Conservation (phyloP, 345 rosid species). For the Rhodomyrtus tomentosa region DNA sequence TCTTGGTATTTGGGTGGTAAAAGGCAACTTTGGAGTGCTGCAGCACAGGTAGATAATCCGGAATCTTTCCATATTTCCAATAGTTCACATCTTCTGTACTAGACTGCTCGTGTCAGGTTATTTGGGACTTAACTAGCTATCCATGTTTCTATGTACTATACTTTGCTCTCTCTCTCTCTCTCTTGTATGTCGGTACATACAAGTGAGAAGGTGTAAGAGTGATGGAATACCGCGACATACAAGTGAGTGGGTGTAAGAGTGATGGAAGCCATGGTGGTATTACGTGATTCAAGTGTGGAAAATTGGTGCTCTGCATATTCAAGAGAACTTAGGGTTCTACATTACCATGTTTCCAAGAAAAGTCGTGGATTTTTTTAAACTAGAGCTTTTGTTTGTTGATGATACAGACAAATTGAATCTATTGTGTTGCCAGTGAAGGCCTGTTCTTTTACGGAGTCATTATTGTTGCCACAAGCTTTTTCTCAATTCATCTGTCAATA, state of each 20-base stretch:
- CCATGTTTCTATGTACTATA: not conserved
- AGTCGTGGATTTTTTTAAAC: not conserved
- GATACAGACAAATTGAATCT: not conserved
- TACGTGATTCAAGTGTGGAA: not conserved
- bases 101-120: not conserved
- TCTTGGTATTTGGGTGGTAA: conserved; percentile 55
- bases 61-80: not conserved
- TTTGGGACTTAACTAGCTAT: not conserved
- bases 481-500: not conserved
- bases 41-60: conserved; percentile 59
- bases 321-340: not conserved
- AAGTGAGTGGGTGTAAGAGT: not conserved
- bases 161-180: not conserved
- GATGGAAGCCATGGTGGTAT: not conserved
- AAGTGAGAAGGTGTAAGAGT: not conserved
- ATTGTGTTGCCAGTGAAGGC: not conserved
- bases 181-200: not conserved
- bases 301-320: not conserved
- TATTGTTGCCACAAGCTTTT: not conserved
- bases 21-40: conserved; percentile 40
- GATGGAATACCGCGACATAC: too few relatives aligned
- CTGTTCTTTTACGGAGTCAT: not conserved
- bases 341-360: not conserved
- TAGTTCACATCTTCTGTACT: not conserved
- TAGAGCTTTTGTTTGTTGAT: not conserved